Percentiles rank a stretch among this genome's conserved stretches.
phyloP scores from a whole-genome alignment of 768 basidiomycete species.

The Leucogyrophana mollusca region DNA sequence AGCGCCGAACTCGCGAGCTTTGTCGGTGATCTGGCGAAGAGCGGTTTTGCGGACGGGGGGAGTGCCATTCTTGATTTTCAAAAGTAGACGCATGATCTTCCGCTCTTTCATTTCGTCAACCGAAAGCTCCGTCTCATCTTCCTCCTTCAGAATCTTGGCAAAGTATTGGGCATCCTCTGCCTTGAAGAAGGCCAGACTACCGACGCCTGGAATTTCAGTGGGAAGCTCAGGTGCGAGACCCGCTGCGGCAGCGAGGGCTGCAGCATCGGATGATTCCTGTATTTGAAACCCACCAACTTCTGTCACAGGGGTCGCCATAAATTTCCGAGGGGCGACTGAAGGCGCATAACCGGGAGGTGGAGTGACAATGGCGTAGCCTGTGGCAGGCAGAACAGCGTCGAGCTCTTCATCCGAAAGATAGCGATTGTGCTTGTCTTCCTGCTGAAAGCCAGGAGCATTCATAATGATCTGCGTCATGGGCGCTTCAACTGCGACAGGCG shows the following conservation, averaged over 20 bases:
- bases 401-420: constrained; percentile 96
- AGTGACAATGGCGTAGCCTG: constrained; percentile 89
- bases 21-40: constrained; percentile 97
- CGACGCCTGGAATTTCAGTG: constrained; percentile 97
- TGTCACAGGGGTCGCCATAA: constrained; percentile 54
- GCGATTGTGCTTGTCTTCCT: constrained; percentile 96
- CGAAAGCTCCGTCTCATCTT: constrained; percentile 88
- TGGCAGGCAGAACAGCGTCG: constrained; percentile 80
- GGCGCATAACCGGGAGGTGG: constrained; percentile 94
- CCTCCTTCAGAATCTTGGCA: constrained; percentile 92
- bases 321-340: constrained; percentile 60
- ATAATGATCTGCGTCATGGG: constrained; percentile 83
- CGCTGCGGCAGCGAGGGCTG: constrained; percentile 83
- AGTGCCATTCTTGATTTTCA: constrained; percentile 99
- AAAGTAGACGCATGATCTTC: constrained; percentile 95
- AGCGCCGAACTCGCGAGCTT: constrained; percentile 97
- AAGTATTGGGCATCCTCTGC: constrained; percentile 98
- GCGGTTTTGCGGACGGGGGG: constrained; percentile 98
- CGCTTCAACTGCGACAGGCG: constrained; percentile 67
- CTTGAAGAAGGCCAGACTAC: constrained; percentile 97
- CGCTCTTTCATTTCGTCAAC: constrained; percentile 99
- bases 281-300: constrained; percentile 90
- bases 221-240: constrained; percentile 92
- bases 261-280: constrained; percentile 91
- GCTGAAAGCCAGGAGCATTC: constrained; percentile 80